Percentiles rank a stretch among this genome's conserved stretches.
These are phyloP conservation scores for Salix koriyanagi DNA, from an alignment of 345 rosid species.

Conservation along the genomic window DNA sequence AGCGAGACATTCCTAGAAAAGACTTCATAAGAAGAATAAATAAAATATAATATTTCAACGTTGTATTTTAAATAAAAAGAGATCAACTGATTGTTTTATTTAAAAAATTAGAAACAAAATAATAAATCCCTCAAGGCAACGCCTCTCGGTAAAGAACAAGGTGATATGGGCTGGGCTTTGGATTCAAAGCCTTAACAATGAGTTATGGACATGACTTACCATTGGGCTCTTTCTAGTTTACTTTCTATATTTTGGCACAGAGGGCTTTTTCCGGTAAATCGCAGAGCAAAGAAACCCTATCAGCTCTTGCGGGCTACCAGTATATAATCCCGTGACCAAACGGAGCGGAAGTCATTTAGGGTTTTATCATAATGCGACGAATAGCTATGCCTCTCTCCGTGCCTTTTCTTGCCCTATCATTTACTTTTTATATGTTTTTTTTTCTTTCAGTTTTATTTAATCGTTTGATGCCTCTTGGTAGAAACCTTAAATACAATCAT, in stretches of 20 bases:
- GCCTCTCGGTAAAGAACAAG: neutral
- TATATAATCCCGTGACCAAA: neutral
- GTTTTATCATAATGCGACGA: neutral
- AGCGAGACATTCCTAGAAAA: too few relatives aligned
- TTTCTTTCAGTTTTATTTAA: neutral
- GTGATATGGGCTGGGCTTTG: neutral
- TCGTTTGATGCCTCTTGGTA: slow-evolving; percentile 18
- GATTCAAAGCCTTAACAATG: neutral
- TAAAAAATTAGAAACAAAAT: too few relatives aligned
- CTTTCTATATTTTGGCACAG: neutral
- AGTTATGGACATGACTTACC: neutral
- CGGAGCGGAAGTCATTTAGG: too few relatives aligned
- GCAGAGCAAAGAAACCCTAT: neutral
- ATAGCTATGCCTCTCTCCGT: neutral
- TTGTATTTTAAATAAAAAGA: too few relatives aligned
- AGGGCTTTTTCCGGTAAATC: neutral
- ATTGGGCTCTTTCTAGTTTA: neutral
- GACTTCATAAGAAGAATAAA: too few relatives aligned
- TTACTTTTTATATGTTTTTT: too few relatives aligned
- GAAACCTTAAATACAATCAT: slow-evolving; percentile 7
- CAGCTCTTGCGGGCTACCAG: neutral
- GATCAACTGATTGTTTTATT: too few relatives aligned
- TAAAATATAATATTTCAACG: too few relatives aligned
- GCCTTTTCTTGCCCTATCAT: neutral
- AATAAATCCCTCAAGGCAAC: neutral